Percentiles rank a stretch among this genome's conserved stretches.
Evolutionary conservation across 2,329 filamentous ascomycete species (phyloP).

Genomic region (Teratosphaeria epicoccoides): DNA sequence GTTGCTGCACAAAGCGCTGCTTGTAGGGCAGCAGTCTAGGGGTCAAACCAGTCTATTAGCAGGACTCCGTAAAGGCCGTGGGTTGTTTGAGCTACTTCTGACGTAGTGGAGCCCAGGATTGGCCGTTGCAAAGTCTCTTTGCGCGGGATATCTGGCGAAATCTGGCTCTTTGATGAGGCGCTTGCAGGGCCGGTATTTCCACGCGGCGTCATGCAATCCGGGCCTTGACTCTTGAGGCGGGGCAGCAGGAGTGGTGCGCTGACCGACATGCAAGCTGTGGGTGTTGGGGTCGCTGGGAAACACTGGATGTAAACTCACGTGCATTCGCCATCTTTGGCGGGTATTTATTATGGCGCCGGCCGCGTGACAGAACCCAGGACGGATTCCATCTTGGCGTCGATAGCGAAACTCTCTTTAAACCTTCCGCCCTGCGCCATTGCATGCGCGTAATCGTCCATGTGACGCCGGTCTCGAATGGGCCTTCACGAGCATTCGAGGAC

Average conservation of each 20-base stretch:
- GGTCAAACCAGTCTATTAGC: too few relatives aligned
- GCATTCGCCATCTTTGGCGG: too few relatives aligned
- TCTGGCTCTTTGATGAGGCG: neutral
- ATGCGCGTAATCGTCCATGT: neutral
- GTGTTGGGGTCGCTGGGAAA: too few relatives aligned
- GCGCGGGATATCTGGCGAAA: neutral
- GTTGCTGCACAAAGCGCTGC: too few relatives aligned
- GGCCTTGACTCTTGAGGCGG: too few relatives aligned
- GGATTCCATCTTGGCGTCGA: neutral
- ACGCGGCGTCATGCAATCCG: too few relatives aligned
- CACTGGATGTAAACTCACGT: too few relatives aligned
- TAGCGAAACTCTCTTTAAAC: neutral
- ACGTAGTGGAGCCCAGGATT: neutral
- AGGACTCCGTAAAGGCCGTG: too few relatives aligned
- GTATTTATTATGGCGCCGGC: too few relatives aligned
- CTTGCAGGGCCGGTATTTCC: too few relatives aligned
- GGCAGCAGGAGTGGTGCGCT: too few relatives aligned
- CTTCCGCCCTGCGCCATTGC: neutral
- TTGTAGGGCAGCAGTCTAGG: neutral
- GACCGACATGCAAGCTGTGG: too few relatives aligned
- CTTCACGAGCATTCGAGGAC: neutral
- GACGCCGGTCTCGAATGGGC: neutral
- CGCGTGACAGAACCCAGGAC: neutral
- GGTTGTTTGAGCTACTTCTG: neutral
- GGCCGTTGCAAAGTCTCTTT: neutral